phyloP scores from a whole-genome alignment of 805 yeast genomes.

The Pichia paraexigua region DNA sequence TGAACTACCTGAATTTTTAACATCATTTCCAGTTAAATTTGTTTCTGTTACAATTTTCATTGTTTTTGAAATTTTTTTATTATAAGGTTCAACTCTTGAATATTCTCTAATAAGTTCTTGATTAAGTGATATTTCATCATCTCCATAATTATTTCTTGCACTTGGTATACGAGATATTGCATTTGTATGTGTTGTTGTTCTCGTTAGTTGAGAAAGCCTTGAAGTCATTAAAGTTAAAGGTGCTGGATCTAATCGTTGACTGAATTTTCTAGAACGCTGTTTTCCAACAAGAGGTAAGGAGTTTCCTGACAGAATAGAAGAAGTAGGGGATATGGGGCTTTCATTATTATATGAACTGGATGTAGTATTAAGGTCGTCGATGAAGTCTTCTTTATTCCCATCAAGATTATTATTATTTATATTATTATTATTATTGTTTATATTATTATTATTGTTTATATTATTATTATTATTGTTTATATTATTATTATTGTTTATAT shows the following conservation, averaged over 20 bases:
- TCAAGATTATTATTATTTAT: not conserved
- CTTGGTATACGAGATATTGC: slow-evolving; percentile 26
- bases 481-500: too few relatives aligned
- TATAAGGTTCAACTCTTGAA: slow-evolving; percentile 28
- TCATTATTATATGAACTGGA: not conserved
- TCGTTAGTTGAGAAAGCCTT: slow-evolving; percentile 5
- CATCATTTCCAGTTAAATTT: slow-evolving; percentile 22
- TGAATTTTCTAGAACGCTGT: not conserved
- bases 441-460: slow-evolving; percentile 5
- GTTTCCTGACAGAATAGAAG: slow-evolving; percentile 5
- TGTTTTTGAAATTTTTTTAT: slow-evolving; percentile 21
- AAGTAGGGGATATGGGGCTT: slow-evolving; percentile 8
- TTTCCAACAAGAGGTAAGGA: not conserved
- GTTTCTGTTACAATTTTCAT: slow-evolving; percentile 29
- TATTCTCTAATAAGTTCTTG: slow-evolving; percentile 28
- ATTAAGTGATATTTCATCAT: slow-evolving; percentile 17
- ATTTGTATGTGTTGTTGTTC: slow-evolving; percentile 1
- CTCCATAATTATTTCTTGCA: slow-evolving; percentile 17
- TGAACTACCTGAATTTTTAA: slow-evolving; percentile 18
- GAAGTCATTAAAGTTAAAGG: slow-evolving; percentile 4
- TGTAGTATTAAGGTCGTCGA: not conserved
- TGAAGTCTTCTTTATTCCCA: not conserved
- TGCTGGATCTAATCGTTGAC: not conserved
- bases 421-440: not conserved
- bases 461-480: too few relatives aligned